A percentile compares a stretch with the other conserved stretches of the same genome.
Evolutionary conservation across 2,329 filamentous ascomycete genomes (phyloP).

Genomic region (Aspergillus neotritici): DNA sequence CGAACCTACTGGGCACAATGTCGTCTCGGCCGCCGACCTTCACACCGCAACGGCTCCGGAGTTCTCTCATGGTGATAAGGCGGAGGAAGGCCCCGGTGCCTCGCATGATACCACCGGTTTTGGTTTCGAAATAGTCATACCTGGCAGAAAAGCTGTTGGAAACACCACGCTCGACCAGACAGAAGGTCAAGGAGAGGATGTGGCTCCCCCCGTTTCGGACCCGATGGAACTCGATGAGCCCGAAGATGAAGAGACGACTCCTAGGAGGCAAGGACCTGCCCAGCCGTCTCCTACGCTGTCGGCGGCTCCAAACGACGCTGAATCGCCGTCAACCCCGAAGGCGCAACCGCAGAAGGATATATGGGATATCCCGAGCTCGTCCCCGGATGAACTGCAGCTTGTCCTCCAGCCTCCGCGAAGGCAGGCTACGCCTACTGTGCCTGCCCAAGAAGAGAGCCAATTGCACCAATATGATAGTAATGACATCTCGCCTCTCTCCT

Average conservation of each 20-base stretch:
- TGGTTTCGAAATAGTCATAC: too few relatives aligned
- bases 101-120: too few relatives aligned
- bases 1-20: too few relatives aligned
- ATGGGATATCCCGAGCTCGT: slow-evolving; percentile 28
- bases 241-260: slow-evolving; percentile 4
- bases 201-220: neutral
- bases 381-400: slow-evolving; percentile 35
- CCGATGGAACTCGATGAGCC: neutral
- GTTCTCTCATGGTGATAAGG: neutral
- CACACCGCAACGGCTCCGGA: neutral
- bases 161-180: neutral
- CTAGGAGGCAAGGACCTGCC: neutral
- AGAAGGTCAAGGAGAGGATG: neutral
- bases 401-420: slow-evolving; percentile 19
- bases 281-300: slow-evolving; percentile 4
- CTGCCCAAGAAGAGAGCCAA: neutral
- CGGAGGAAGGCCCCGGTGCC: too few relatives aligned
- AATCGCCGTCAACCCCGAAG: slow-evolving; percentile 11
- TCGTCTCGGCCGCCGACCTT: too few relatives aligned
- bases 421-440: slow-evolving; percentile 6
- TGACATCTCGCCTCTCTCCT: slow-evolving; percentile 33
- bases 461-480: slow-evolving; percentile 12
- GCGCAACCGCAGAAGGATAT: slow-evolving; percentile 14
- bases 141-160: neutral
- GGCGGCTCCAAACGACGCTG: slow-evolving; percentile 2